Conservation (phyloP, 2,329 filamentous ascomycete species). For the Xylaria arbuscula region DNA sequence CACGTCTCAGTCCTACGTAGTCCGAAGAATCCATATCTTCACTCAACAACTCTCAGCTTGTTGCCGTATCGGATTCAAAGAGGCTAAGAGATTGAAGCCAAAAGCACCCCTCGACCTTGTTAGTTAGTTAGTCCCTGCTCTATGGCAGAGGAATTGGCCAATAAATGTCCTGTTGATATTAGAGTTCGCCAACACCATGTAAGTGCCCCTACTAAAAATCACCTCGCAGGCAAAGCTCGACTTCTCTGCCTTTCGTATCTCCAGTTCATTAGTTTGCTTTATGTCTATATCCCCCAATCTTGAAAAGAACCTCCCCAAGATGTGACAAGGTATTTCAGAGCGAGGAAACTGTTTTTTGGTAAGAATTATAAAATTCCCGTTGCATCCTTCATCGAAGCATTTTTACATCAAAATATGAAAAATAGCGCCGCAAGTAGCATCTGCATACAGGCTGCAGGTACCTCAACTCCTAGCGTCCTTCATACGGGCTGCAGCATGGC, state of each 20-base stretch:
- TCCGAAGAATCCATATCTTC: not conserved
- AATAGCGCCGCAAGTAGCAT: not conserved
- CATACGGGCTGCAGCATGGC: not conserved
- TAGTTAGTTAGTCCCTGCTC: not conserved
- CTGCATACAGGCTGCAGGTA: not conserved
- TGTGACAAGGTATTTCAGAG: not conserved
- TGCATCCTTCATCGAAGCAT: not conserved
- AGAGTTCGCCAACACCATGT: not conserved
- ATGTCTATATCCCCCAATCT: no score
- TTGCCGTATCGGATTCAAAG: slow-evolving; percentile 11
- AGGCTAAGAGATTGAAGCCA: slow-evolving; percentile 5
- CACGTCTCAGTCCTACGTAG: not conserved
- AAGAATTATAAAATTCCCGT: not conserved
- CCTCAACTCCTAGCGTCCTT: not conserved
- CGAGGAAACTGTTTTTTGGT: not conserved
- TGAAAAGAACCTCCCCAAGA: not conserved
- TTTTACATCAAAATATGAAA: not conserved
- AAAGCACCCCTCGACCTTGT: not conserved
- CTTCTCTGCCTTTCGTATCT: not conserved
- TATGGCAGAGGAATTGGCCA: not conserved
- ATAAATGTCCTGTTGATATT: not conserved
- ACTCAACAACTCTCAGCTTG: slow-evolving; percentile 11
- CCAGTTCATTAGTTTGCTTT: not conserved
- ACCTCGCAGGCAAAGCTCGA: not conserved
- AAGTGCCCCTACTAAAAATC: not conserved